phyloP scores from a whole-genome alignment of 148 eudicot genomes.

The Bassia scoparia region DNA sequence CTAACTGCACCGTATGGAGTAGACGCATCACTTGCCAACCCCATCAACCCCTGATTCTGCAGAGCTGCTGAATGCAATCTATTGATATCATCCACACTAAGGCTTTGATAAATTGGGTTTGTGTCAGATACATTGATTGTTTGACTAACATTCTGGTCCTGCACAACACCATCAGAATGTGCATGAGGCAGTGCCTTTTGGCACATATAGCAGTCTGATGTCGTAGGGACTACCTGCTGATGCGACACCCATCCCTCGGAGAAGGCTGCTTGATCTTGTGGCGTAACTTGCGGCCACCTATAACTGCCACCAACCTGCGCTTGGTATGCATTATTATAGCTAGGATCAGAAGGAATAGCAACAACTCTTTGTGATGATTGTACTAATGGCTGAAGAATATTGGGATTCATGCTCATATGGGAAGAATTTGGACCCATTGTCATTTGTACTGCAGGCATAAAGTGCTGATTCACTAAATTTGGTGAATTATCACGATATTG shows the following conservation, averaged over 20 bases:
- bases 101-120: constrained; percentile 51
- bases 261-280: constrained; percentile 46
- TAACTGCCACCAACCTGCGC: constrained; percentile 54
- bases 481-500: constrained; percentile 45
- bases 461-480: constrained; percentile 45
- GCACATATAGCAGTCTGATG: constrained; percentile 66
- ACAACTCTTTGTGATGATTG: constrained; percentile 50
- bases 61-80: constrained; percentile 37
- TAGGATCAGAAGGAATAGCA: constrained; percentile 57
- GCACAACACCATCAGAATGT: constrained; percentile 75
- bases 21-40: constrained; percentile 34
- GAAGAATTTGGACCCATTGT: constrained; percentile 51
- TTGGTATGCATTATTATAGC: constrained; percentile 44
- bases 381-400: constrained; percentile 35
- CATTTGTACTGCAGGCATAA: constrained; percentile 52
- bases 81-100: constrained; percentile 41
- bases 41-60: constrained; percentile 37
- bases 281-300: constrained; percentile 62
- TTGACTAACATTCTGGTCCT: constrained; percentile 50
- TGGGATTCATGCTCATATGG: constrained; percentile 52
- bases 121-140: constrained; percentile 37
- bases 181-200: constrained; percentile 91
- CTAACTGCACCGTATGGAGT: constrained; percentile 31
- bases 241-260: constrained; percentile 53
- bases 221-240: constrained; percentile 40